Evolutionary conservation across 2,329 filamentous ascomycete genomes (phyloP).

Genomic region (Atkinsonella hypoxylon): DNA sequence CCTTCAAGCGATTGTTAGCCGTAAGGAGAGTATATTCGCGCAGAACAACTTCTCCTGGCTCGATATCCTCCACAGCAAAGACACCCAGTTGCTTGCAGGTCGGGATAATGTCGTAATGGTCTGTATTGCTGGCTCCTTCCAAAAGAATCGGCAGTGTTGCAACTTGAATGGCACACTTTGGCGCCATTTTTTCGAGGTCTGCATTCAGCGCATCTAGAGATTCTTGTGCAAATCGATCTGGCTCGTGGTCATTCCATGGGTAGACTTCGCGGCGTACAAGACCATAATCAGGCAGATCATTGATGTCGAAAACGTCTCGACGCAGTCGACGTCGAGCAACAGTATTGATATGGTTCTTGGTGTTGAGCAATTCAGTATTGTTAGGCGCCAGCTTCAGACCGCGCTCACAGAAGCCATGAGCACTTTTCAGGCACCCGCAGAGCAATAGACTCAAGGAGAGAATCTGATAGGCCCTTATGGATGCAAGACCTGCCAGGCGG

Average conservation of each 20-base stretch:
- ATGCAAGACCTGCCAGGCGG: constrained; percentile 35
- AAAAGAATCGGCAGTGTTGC: constrained; percentile 64
- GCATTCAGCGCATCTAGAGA: constrained; percentile 62
- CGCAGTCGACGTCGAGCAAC: constrained; percentile 38
- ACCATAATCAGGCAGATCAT: constrained; percentile 55
- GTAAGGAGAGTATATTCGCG: constrained; percentile 78
- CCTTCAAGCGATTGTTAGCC: constrained; percentile 78
- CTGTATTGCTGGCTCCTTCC: constrained; percentile 37
- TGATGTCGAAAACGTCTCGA: constrained; percentile 32
- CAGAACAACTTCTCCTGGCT: constrained; percentile 63
- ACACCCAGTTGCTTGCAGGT: constrained; percentile 73
- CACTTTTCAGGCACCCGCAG: constrained; percentile 57
- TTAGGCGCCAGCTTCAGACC: constrained; percentile 43
- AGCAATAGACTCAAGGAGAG: constrained; percentile 47
- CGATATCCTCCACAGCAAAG: constrained; percentile 74
- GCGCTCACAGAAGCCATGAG: constrained; percentile 51
- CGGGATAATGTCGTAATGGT: constrained; percentile 36
- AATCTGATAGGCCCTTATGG: constrained; percentile 47
- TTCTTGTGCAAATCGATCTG: constrained; percentile 57
- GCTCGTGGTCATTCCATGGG: constrained; percentile 55
- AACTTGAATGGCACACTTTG: constrained; percentile 69
- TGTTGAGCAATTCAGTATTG: constrained; percentile 43
- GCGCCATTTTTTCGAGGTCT: constrained; percentile 55
- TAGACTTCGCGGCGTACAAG: constrained; percentile 60
- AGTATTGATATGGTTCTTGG: constrained; percentile 40